These are phyloP conservation scores for Meyerozyma carpophila DNA, from an alignment of 1,139 yeast species.

Conservation along the genomic window DNA sequence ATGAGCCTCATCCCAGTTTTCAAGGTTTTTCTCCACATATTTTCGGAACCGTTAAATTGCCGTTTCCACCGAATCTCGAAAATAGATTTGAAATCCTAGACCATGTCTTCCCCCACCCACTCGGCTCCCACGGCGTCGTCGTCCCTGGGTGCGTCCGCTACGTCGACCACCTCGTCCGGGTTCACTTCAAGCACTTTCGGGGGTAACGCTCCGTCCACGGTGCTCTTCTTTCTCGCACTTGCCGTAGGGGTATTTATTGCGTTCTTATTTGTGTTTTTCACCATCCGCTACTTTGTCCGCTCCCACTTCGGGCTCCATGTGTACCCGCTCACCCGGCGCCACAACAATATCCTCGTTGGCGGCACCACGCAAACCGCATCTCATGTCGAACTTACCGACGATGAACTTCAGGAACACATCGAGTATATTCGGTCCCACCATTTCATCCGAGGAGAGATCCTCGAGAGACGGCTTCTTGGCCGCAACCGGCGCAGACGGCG, in stretches of 20 bases:
- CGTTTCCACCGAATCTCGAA: no score
- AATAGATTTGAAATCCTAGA: no score
- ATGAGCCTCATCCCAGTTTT: no score
- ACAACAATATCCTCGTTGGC: conserved; percentile 4
- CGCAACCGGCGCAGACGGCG: conserved; percentile 27
- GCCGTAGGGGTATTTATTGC: conserved; percentile 60
- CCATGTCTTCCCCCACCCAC: no score
- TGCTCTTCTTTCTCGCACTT: conserved; percentile 56
- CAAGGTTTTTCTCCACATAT: no score
- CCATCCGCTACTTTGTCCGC: conserved; percentile 53
- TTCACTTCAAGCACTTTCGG: conserved; percentile 15
- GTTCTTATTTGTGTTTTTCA: conserved; percentile 49
- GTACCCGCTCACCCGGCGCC: conserved; percentile 28
- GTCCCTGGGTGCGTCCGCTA: not conserved
- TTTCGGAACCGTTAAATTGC: no score
- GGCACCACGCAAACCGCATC: conserved; percentile 2
- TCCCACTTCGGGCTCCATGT: conserved; percentile 52
- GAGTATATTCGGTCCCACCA: conserved; percentile 30
- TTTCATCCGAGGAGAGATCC: conserved; percentile 24
- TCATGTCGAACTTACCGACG: conserved; percentile 10
- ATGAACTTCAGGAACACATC: conserved; percentile 32
- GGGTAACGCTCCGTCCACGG: conserved; percentile 52
- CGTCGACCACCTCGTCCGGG: not conserved
- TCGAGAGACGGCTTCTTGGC: conserved; percentile 21
- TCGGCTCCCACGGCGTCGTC: no score